Evolutionary conservation across 306 rosid species (phyloP), one percentile per base, ranked within the genome.

Genomic region (Argentina anserina): DNA sequence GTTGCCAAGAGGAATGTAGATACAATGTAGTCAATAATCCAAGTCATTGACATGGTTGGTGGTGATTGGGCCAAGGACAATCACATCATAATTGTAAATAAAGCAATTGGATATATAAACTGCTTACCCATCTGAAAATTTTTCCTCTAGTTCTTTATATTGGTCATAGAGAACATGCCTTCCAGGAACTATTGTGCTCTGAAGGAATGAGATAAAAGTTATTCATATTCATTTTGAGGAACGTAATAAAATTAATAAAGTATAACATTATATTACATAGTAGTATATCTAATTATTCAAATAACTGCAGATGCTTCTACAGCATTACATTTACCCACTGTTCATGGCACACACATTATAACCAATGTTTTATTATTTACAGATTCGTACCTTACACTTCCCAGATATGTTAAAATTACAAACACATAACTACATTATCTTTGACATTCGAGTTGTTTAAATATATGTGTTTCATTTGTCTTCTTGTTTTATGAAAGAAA

Each of bases 151-250:
- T 73, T 91, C 91, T 73, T 86, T 76, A 79, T 86, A 89, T 76
- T 85, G 85, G 39, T 89, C 83, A 58, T 79, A 31, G 67, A 91
- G 91, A 83, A 89, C 88, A 87, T 88, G 85, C 85, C 99, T 88
- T 77, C 97, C 96, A 31, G 90, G 86, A 70, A 94, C 90, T 29
- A 88, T 86, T 41, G 87, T 33, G 79, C 97, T 91, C 99, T 94
- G 80, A 86, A 80, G 63, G 76, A 67, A 70, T 46, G 71, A 59
- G 28, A 77, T 52, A 41, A 49, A 33, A 21, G 59, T 63, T 34
- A 49, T 49, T 43, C 12, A 20, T 3, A 31, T 40, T 52, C 13
- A n/a, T 7, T 8, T 59, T 33, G 1, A 55, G 40, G 28, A 37
- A 69, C 36, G 7, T 37, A 23, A 52, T 15, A 5, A 39, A 17